These are phyloP conservation scores for Candolleomyces eurysporus DNA, from an alignment of 768 basidiomycete species.

Conservation along the genomic window DNA sequence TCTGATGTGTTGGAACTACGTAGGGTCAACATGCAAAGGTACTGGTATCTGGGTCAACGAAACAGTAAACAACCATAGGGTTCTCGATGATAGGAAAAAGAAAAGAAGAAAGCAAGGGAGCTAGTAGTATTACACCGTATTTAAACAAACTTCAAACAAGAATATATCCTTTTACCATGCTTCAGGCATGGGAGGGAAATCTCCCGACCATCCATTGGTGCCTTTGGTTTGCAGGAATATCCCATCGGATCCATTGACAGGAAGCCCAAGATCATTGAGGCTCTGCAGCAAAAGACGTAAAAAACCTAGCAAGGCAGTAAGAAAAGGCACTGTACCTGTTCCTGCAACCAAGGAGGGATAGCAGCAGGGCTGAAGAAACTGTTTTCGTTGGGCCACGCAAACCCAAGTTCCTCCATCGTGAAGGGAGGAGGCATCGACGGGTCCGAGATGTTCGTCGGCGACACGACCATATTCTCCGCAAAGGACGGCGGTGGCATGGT, in stretches of 20 bases:
- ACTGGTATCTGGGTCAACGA: no score
- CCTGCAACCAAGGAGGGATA: constrained; percentile 91
- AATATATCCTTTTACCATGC: constrained; percentile 59
- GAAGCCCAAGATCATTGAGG: constrained; percentile 84
- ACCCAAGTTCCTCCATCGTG: constrained; percentile 84
- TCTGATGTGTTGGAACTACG: no score
- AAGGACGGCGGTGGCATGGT: constrained; percentile 51
- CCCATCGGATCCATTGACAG: constrained; percentile 88
- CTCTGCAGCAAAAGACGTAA: constrained; percentile 46
- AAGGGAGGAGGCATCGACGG: constrained; percentile 58
- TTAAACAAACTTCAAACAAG: background rate
- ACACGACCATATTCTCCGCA: constrained; percentile 58
- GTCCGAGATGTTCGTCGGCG: constrained; percentile 49
- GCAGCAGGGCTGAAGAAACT: constrained; percentile 74
- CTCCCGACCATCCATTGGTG: constrained; percentile 72
- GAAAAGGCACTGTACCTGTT: constrained; percentile 57
- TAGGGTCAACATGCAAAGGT: no score
- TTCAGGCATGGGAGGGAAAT: constrained; percentile 76
- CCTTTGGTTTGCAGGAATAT: constrained; percentile 79
- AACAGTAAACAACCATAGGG: no score
- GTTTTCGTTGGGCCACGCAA: constrained; percentile 64
- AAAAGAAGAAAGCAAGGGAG: background rate
- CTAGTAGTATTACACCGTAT: background rate
- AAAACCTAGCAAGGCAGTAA: background rate
- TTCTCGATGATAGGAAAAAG: background rate